Evolutionary conservation across 2,329 filamentous ascomycete genomes (phyloP).

Genomic region (Pseudogymnoascus sp.): DNA sequence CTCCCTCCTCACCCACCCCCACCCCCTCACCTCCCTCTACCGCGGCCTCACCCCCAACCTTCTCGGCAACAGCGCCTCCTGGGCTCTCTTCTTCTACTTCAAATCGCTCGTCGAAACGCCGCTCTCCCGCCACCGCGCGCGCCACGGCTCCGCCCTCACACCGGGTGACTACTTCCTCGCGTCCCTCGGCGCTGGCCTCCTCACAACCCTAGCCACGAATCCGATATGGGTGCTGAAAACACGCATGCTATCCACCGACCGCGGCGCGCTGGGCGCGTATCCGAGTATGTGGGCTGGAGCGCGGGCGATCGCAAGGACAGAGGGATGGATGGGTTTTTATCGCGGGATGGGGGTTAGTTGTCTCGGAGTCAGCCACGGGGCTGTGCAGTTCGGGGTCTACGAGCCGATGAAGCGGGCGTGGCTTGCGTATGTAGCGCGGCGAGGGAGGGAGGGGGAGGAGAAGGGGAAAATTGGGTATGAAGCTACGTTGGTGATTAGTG

Average conservation of each 20-base stretch:
- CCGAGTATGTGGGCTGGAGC: constrained; percentile 65
- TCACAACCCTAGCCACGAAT: constrained; percentile 79
- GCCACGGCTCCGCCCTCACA: constrained; percentile 14
- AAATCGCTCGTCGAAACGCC: constrained; percentile 46
- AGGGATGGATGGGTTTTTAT: constrained; percentile 78
- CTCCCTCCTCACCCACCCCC: constrained; percentile 34
- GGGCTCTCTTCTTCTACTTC: constrained; percentile 87
- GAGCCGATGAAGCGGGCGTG: constrained; percentile 53
- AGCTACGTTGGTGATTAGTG: constrained; percentile 70
- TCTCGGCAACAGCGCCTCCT: constrained; percentile 80
- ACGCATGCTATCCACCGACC: constrained; percentile 84
- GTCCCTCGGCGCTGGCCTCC: constrained; percentile 58
- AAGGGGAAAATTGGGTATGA: constrained; percentile 16
- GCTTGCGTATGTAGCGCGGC: constrained; percentile 44
- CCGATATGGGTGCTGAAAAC: constrained; percentile 98
- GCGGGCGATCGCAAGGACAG: constrained; percentile 53
- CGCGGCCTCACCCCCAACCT: constrained; percentile 85
- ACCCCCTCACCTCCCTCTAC: constrained; percentile 65
- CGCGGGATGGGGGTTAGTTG: constrained; percentile 75
- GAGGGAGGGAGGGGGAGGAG: constrained; percentile 15
- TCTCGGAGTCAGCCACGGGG: constrained; percentile 82
- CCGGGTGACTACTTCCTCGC: constrained; percentile 68
- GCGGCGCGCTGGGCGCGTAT: constrained; percentile 68
- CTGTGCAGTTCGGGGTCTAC: constrained; percentile 93
- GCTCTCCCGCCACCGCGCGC: constrained; percentile 22